Conservation (phyloP, 352 stramenopile genomes). For the Pythium brassicae region DNA sequence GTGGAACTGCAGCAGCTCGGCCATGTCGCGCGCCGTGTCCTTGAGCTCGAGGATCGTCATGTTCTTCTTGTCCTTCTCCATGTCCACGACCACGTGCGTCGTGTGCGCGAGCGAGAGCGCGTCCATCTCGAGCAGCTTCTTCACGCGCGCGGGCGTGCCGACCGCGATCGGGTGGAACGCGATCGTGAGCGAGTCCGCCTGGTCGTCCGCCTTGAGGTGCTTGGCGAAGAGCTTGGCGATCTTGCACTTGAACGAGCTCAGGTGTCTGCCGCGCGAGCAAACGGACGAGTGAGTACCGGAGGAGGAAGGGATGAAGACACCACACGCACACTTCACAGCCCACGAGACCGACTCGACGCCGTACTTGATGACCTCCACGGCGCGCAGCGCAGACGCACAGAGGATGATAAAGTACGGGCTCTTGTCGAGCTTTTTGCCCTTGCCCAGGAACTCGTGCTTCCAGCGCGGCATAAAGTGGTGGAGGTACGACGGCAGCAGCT, state of each 20-base stretch:
- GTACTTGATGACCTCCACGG: constrained; percentile 92
- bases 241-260: constrained; percentile 85
- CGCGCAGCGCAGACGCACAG: constrained; percentile 88
- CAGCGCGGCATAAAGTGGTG: constrained; percentile 64
- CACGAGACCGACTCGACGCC: not conserved
- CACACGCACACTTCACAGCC: no score
- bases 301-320: no score
- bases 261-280: constrained; percentile 27
- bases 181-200: constrained; percentile 76
- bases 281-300: not conserved
- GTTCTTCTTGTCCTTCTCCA: constrained; percentile 86
- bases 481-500: constrained; percentile 68
- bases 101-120: constrained; percentile 76
- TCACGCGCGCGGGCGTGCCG: constrained; percentile 70
- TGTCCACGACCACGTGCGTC: constrained; percentile 77
- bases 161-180: constrained; percentile 77
- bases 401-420: constrained; percentile 91
- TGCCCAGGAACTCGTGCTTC: constrained; percentile 75
- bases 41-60: constrained; percentile 82
- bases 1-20: constrained; percentile 76
- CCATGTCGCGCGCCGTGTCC: constrained; percentile 76
- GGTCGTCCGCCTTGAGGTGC: constrained; percentile 89
- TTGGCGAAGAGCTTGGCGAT: constrained; percentile 96
- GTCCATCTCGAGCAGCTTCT: constrained; percentile 75
- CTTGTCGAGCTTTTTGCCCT: constrained; percentile 80